phyloP scores from a whole-genome alignment of 305 asterid species.

The Fraxinus nigra region DNA sequence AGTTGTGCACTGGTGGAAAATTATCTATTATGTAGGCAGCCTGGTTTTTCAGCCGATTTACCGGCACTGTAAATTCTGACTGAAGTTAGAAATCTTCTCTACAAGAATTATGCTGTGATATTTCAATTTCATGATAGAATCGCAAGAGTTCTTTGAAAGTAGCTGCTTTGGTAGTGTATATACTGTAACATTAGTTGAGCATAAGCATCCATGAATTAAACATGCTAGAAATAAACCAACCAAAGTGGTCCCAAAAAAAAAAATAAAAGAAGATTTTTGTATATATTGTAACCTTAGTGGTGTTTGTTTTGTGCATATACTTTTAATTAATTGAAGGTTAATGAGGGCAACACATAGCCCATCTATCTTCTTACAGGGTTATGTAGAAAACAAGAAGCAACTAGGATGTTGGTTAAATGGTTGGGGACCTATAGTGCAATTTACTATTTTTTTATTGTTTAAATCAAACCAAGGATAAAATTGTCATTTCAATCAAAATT shows the following conservation, averaged over 20 bases:
- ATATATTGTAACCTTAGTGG: not conserved
- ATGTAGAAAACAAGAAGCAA: not conserved
- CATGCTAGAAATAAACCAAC: not conserved
- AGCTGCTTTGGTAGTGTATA: conserved; percentile 34
- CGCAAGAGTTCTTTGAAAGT: conserved; percentile 21
- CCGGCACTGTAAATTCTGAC: conserved; percentile 38
- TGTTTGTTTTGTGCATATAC: not conserved
- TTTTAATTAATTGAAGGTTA: not conserved
- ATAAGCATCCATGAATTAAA: not conserved
- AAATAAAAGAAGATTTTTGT: not conserved
- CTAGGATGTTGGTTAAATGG: not conserved
- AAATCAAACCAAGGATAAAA: not conserved
- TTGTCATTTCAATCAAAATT: not conserved
- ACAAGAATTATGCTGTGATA: conserved; percentile 32
- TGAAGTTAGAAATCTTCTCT: conserved; percentile 37
- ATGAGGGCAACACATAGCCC: not conserved
- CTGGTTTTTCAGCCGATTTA: conserved; percentile 15
- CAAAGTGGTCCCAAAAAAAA: not conserved
- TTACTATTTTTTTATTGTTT: not conserved
- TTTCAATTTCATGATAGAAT: conserved; percentile 22
- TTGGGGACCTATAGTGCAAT: not conserved
- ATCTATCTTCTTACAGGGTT: not conserved
- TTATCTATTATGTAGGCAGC: conserved; percentile 26
- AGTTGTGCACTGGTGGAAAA: conserved; percentile 8
- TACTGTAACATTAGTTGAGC: conserved; percentile 37